Conservation (phyloP, 2,329 filamentous ascomycete species). For the Colletotrichum somersetense region DNA sequence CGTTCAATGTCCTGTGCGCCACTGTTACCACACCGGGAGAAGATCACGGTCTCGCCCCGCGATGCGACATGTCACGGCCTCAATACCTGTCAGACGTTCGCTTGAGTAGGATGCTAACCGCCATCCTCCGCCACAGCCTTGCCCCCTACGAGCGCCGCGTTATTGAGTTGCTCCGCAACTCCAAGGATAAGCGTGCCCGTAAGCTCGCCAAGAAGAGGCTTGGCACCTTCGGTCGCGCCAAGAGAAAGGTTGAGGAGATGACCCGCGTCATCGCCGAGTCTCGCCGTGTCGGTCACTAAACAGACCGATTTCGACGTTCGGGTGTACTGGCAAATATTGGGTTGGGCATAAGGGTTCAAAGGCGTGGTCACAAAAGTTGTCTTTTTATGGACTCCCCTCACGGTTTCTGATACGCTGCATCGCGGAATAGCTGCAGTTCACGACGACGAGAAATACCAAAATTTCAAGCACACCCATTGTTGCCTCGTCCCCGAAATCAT, state of each 20-base stretch:
- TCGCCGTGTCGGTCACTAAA: conserved; percentile 75
- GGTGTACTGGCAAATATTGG: conserved; percentile 30
- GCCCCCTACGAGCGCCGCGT: conserved; percentile 98
- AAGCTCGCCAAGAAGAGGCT: conserved; percentile 99
- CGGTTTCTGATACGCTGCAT: conserved; percentile 50
- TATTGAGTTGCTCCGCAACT: conserved; percentile 98
- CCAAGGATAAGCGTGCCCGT: conserved; percentile 98
- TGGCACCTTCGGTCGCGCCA: conserved; percentile 98
- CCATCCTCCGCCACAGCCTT: conserved; percentile 64
- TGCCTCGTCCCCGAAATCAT: background rate
- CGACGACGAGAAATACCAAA: conserved; percentile 52
- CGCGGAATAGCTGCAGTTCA: conserved; percentile 50
- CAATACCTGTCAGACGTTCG: background rate
- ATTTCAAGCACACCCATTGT: conserved; percentile 41
- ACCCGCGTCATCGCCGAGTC: conserved; percentile 97
- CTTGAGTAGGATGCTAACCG: conserved; percentile 47
- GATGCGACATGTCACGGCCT: background rate
- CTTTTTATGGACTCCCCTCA: conserved; percentile 46
- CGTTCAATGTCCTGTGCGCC: background rate
- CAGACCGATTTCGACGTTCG: conserved; percentile 19
- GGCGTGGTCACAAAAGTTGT: conserved; percentile 52
- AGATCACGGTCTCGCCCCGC: background rate
- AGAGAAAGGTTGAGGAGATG: conserved; percentile 99
- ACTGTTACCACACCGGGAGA: background rate
- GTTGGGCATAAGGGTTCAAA: conserved; percentile 46